phyloP scores from a whole-genome alignment of 1,284 basidiomycete species.

The Cutaneotrichosporon mucoides region DNA sequence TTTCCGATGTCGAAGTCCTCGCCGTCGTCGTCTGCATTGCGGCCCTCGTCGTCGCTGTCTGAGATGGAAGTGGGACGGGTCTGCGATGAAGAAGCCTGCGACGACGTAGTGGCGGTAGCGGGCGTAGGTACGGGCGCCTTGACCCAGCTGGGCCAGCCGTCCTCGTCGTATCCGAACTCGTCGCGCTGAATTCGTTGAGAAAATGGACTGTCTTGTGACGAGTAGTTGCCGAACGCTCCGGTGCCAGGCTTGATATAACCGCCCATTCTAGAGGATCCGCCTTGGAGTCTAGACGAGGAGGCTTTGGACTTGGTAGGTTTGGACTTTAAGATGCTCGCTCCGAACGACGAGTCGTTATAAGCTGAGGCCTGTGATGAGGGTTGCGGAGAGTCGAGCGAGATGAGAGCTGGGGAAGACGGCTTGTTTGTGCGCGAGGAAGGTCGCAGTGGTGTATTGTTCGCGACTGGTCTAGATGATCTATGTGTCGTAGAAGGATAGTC shows the following conservation, averaged over 20 bases:
- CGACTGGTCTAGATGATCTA: neutral
- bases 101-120: neutral
- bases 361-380: neutral
- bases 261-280: neutral
- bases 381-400: neutral
- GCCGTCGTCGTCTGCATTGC: conserved; percentile 24
- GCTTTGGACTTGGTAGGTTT: conserved; percentile 9
- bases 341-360: conserved; percentile 6
- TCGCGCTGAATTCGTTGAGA: neutral
- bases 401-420: neutral
- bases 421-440: neutral
- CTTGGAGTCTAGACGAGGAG: neutral
- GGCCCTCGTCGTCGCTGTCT: neutral
- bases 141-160: conserved; percentile 24
- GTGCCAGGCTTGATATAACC: conserved; percentile 41
- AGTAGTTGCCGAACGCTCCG: conserved; percentile 20
- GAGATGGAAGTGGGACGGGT: neutral
- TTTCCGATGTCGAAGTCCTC: conserved; percentile 42
- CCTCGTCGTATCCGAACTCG: conserved; percentile 14
- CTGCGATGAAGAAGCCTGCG: neutral
- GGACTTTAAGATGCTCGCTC: conserved; percentile 7
- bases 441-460: neutral
- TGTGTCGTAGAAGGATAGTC: neutral
- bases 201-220: conserved; percentile 1
- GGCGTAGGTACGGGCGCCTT: no score